Evolutionary conservation across 1,139 yeast species (phyloP).

Genomic region (Blastobotrys indianensis): DNA sequence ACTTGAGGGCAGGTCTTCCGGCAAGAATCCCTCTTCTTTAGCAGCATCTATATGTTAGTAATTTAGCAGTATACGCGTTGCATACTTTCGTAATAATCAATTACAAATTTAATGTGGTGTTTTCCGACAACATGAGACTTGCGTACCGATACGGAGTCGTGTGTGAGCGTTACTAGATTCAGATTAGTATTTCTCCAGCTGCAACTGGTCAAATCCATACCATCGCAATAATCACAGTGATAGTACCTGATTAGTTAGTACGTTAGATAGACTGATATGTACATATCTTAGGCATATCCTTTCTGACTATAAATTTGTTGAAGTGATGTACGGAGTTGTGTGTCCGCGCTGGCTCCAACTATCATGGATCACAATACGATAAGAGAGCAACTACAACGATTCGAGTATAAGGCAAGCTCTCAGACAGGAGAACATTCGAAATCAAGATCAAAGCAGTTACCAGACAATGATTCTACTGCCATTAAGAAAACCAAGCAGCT

Average conservation of each 20-base stretch:
- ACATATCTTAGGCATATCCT: constrained; percentile 29
- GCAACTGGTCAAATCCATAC: constrained; percentile 25
- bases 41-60: constrained; percentile 22
- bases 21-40: constrained; percentile 25
- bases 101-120: constrained; percentile 68
- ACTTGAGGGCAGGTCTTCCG: constrained; percentile 18
- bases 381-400: too few species aligned
- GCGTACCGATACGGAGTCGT: constrained; percentile 82
- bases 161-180: constrained; percentile 59
- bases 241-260: not conserved
- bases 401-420: too few species aligned
- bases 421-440: too few species aligned
- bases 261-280: not conserved
- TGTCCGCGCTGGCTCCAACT: too few species aligned
- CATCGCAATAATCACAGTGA: constrained; percentile 76
- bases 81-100: constrained; percentile 64
- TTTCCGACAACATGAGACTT: constrained; percentile 77
- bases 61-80: not conserved
- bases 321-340: too few species aligned
- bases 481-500: not conserved
- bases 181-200: constrained; percentile 6
- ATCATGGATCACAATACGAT: too few species aligned
- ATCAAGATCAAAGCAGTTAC: too few species aligned
- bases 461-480: not conserved
- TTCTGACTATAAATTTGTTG: not conserved